Evolutionary conservation across 2,329 filamentous ascomycete species (phyloP).

Genomic region (Fusarium tuaranense): DNA sequence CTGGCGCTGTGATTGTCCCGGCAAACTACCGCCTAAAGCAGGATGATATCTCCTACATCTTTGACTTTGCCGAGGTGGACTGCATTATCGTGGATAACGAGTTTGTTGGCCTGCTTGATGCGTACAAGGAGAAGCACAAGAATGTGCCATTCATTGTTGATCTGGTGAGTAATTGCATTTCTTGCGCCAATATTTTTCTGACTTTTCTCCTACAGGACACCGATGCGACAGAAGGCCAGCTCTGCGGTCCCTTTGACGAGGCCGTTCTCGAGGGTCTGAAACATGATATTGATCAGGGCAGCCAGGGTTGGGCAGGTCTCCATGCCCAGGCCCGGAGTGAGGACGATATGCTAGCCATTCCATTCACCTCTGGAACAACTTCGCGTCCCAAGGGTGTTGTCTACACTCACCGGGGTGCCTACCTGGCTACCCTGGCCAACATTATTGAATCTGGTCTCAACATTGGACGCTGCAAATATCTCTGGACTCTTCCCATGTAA

Average conservation of each 20-base stretch:
- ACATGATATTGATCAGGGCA: constrained; percentile 75
- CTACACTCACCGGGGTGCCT: constrained; percentile 88
- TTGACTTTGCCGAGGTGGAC: constrained; percentile 88
- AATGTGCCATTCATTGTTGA: constrained; percentile 82
- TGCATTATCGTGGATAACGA: constrained; percentile 88
- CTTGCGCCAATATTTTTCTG: constrained; percentile 1
- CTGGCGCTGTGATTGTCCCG: constrained; percentile 81
- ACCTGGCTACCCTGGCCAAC: constrained; percentile 87
- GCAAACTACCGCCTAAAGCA: constrained; percentile 75
- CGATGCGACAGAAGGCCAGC: constrained; percentile 78
- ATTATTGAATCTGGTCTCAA: constrained; percentile 91
- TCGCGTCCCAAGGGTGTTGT: constrained; percentile 92
- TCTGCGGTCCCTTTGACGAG: constrained; percentile 84
- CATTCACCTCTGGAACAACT: constrained; percentile 95
- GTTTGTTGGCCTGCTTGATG: constrained; percentile 76
- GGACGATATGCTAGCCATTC: constrained; percentile 84
- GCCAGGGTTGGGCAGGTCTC: constrained; percentile 81
- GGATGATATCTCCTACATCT: constrained; percentile 91
- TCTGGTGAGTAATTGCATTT: constrained; percentile 51
- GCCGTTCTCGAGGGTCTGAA: constrained; percentile 84
- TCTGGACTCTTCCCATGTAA: constrained; percentile 95
- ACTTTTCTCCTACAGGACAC: constrained; percentile 70
- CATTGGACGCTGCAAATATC: constrained; percentile 78
- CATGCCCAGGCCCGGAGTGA: constrained; percentile 79
- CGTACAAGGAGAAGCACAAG: constrained; percentile 71